Evolutionary conservation across 257 asterid genomes (phyloP).

Genomic region (Fraxinus pennsylvanica): DNA sequence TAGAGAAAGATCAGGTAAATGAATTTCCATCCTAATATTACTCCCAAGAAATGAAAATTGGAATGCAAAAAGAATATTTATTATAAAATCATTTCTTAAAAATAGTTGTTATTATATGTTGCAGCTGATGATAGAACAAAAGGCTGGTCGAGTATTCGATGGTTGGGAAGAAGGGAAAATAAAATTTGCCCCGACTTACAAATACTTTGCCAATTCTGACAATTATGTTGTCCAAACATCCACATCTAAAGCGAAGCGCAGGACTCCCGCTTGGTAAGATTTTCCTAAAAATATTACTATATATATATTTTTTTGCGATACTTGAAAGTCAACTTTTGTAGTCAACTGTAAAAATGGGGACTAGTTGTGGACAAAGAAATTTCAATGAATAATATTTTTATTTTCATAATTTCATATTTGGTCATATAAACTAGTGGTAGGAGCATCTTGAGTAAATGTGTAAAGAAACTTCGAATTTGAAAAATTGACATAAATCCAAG

Average conservation of each 20-base stretch:
- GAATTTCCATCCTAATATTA: too few species aligned
- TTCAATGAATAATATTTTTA: neutral
- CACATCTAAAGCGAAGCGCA: slow-evolving; percentile 52
- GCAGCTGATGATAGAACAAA: slow-evolving; percentile 72
- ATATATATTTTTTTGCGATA: neutral
- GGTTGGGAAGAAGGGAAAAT: slow-evolving; percentile 88
- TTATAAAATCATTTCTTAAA: neutral
- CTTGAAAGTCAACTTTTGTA: neutral
- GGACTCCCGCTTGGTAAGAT: slow-evolving; percentile 94
- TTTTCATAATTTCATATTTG: neutral
- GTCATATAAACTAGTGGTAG: neutral
- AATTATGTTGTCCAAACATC: slow-evolving; percentile 56
- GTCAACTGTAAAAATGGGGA: neutral
- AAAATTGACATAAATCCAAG: neutral
- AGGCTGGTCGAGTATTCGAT: slow-evolving; percentile 65
- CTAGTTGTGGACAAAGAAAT: neutral
- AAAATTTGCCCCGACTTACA: slow-evolving; percentile 86
- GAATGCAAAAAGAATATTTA: neutral
- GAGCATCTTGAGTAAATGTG: neutral
- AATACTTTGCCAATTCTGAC: slow-evolving; percentile 64
- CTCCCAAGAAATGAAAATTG: too few species aligned
- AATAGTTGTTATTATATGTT: neutral
- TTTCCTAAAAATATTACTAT: neutral
- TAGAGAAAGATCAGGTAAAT: slow-evolving; percentile 81
- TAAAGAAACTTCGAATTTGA: neutral